Conservation (phyloP, 2,329 filamentous ascomycete genomes). For the Colletotrichum lentis region DNA sequence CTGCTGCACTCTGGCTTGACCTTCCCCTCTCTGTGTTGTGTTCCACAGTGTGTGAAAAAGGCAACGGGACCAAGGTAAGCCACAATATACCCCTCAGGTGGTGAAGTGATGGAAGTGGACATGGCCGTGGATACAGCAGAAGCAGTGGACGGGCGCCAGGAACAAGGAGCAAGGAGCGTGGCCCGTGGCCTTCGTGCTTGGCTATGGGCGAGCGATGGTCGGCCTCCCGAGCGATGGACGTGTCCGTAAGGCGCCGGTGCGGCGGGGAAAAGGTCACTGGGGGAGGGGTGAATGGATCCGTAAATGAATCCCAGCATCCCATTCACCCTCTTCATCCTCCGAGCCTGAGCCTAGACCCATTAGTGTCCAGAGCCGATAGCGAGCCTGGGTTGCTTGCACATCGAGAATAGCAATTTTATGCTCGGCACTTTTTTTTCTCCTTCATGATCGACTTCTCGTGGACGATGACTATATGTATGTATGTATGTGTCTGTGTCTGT, state of each 20-base stretch:
- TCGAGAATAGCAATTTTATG: slow-evolving; percentile 35
- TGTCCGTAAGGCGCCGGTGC: slow-evolving; percentile 34
- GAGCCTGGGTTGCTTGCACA: slow-evolving; percentile 28
- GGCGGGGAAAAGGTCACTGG: slow-evolving; percentile 35
- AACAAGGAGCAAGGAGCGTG: slow-evolving; percentile 36
- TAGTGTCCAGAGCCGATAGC: slow-evolving; percentile 16
- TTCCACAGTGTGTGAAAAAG: slow-evolving; percentile 30
- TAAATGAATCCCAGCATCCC: slow-evolving; percentile 9
- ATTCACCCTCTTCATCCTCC: slow-evolving; percentile 1
- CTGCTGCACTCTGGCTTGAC: background rate
- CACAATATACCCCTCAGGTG: slow-evolving; percentile 7
- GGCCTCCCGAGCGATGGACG: slow-evolving; percentile 34
- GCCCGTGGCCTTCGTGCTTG: slow-evolving; percentile 33
- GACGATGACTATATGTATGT: background rate
- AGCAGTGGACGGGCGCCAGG: slow-evolving; percentile 31
- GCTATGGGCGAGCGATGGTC: slow-evolving; percentile 31
- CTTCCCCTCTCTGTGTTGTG: background rate
- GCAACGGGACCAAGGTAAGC: background rate
- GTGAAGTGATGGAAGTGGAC: slow-evolving; percentile 21
- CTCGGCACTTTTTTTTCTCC: slow-evolving; percentile 7
- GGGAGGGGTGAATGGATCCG: slow-evolving; percentile 26
- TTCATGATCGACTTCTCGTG: background rate
- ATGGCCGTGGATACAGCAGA: slow-evolving; percentile 10
- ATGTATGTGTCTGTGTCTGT: too few relatives aligned
- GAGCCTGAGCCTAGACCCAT: slow-evolving; percentile 20